Evolutionary conservation across 257 asterid species (phyloP), one percentile per base, ranked within the genome.

Genomic region (Solanum paucissectum): DNA sequence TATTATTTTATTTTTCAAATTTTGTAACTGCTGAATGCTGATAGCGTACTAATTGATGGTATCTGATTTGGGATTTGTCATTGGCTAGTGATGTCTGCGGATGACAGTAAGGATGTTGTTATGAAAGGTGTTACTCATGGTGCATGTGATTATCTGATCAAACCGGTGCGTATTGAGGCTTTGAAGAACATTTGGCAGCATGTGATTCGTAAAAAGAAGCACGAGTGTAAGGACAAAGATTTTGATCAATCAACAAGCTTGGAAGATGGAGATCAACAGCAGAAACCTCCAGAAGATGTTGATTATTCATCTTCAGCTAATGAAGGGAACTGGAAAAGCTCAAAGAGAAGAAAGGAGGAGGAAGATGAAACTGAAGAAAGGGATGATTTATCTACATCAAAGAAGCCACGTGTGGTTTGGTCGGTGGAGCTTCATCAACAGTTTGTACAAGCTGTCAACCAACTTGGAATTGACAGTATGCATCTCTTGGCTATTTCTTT

Each of bases 111-210:
- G 83, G 85, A 88, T 33, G 99, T 96, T 2, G 99, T 97, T 87
- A 97, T 97, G 99, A 97, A 96, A 91, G 99, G 99, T 5, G 94
- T 97, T 6, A 95, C 97, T 13, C 99, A 97, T 12, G 99, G 99
- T 7, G 99, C 99, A 5, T 95, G 98, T 44, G 99, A 97, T 89
- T 97, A 97, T 90, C 96, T 97, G 20, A 97, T 97, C 33, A 97
- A 97, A 89, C 99, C 99, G 0, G 98, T 97, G 32, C 92, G 99
- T 0, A 95, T 97, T 75, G 99, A 95, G 94, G 99, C 98, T 3
- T 88, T 97, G 92, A 96, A 94, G 94, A 97, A 96, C 92, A 95
- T 97, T 92, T 97, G 99, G 99, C 99, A 96, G 87, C 99, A 95
- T 12, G 98, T 97, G 71, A 95, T 95, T 89, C 94, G 99, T 16